A percentile compares a stretch with the other conserved stretches of the same genome.
These are phyloP conservation scores for Auriculariales sp. DNA, from an alignment of 768 basidiomycete genomes.

Conservation along the genomic window DNA sequence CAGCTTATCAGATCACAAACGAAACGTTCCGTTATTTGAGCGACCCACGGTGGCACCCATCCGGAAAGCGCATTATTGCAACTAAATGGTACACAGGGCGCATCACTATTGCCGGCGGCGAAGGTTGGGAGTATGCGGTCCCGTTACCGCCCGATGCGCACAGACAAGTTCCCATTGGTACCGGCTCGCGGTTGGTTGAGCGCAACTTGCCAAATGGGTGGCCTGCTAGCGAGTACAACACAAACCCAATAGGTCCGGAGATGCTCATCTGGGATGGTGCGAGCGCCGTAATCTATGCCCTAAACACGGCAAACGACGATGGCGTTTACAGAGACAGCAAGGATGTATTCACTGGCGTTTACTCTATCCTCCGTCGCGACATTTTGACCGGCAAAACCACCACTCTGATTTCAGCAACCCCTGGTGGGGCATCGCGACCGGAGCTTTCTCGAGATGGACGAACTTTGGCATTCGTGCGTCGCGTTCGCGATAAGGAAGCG, in stretches of 20 bases:
- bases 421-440: conserved; percentile 63
- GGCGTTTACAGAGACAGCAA: conserved; percentile 46
- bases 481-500: conserved; percentile 58
- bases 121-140: conserved; percentile 55
- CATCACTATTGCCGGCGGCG: conserved; percentile 55
- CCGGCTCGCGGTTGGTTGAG: conserved; percentile 40
- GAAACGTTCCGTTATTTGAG: conserved; percentile 62
- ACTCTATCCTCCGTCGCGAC: conserved; percentile 55
- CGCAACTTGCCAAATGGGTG: conserved; percentile 46
- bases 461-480: conserved; percentile 61
- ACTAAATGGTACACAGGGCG: conserved; percentile 64
- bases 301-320: conserved; percentile 38
- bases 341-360: conserved; percentile 58
- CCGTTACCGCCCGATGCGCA: conserved; percentile 16
- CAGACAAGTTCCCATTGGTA: conserved; percentile 17
- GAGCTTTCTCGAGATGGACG: conserved; percentile 53
- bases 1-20: conserved; percentile 43
- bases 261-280: conserved; percentile 48
- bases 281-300: conserved; percentile 48
- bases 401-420: conserved; percentile 37
- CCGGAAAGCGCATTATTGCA: conserved; percentile 48
- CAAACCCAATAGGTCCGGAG: conserved; percentile 63
- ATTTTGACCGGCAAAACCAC: conserved; percentile 38
- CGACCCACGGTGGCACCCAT: conserved; percentile 59
- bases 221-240: conserved; percentile 40